Evolutionary conservation across 2,329 filamentous ascomycete genomes (phyloP).

Genomic region (Teratosphaeriaceae sp.): DNA sequence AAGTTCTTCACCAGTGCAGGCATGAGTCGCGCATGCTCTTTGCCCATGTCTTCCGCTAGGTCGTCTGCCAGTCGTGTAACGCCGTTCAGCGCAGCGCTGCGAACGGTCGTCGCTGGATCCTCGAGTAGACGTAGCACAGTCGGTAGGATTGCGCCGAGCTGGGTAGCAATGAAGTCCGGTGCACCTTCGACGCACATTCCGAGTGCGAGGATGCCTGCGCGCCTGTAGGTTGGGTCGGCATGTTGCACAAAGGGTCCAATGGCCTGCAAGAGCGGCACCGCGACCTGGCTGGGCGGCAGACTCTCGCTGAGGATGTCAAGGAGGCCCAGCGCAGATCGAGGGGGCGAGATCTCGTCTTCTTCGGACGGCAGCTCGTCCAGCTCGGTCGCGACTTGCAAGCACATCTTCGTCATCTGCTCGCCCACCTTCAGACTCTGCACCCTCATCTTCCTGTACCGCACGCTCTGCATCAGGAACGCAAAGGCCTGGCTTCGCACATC

Average conservation of each 20-base stretch:
- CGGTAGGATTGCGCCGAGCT: conserved; percentile 80
- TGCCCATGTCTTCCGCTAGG: conserved; percentile 79
- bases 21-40: conserved; percentile 79
- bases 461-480: conserved; percentile 86
- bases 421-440: conserved; percentile 86
- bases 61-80: conserved; percentile 90
- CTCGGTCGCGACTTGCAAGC: conserved; percentile 84
- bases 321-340: conserved; percentile 75
- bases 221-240: conserved; percentile 68
- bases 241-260: conserved; percentile 75
- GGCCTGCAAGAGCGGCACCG: conserved; percentile 83
- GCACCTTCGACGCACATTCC: conserved; percentile 95
- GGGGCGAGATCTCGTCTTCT: conserved; percentile 80
- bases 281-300: conserved; percentile 86
- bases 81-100: conserved; percentile 79
- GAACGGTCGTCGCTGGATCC: conserved; percentile 76
- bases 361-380: conserved; percentile 65
- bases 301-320: conserved; percentile 84
- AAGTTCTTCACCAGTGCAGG: conserved; percentile 82
- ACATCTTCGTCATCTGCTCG: conserved; percentile 78
- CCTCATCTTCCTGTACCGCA: conserved; percentile 91
- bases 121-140: conserved; percentile 75
- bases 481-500: conserved; percentile 86
- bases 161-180: conserved; percentile 93
- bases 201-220: conserved; percentile 84